Evolutionary conservation across 1,284 basidiomycete species (phyloP).

Genomic region (Cutaneotrichosporon daszewskae): DNA sequence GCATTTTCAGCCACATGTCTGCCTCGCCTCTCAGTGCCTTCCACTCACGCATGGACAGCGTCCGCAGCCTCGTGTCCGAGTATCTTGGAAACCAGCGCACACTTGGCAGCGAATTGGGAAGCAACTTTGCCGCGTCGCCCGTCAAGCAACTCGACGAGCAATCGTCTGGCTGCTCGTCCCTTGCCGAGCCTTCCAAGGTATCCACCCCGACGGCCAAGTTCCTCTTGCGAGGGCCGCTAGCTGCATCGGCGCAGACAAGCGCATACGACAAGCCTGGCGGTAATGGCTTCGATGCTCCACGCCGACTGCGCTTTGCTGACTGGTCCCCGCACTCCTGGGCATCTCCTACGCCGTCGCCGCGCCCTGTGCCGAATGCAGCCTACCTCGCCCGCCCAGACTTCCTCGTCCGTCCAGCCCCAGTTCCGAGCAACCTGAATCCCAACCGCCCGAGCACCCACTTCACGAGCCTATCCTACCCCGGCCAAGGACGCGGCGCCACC

Average conservation of each 20-base stretch:
- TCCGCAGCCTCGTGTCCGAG: constrained; percentile 15
- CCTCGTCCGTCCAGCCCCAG: background rate
- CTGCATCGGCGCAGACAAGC: background rate
- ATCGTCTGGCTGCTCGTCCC: background rate
- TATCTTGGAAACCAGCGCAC: constrained; percentile 15
- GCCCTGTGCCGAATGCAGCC: background rate
- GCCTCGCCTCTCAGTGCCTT: background rate
- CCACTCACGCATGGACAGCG: constrained; percentile 8
- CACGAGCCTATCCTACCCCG: background rate
- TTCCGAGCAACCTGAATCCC: background rate
- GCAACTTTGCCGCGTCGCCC: constrained; percentile 6
- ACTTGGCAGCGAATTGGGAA: constrained; percentile 28
- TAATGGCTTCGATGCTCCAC: background rate
- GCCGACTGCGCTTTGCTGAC: background rate
- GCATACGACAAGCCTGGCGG: constrained; percentile 9
- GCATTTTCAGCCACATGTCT: background rate
- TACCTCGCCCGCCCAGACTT: background rate
- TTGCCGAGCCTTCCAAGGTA: background rate
- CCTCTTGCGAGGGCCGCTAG: constrained; percentile 4
- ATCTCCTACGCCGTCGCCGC: constrained; percentile 7
- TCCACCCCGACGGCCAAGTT: constrained; percentile 4
- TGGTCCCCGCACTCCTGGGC: constrained; percentile 8
- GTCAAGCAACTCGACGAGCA: background rate
- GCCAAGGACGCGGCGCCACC: background rate
- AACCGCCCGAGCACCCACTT: background rate